Conservation (phyloP, 2,329 filamentous ascomycete genomes). For the Teratosphaeria pseudoeucalypti region DNA sequence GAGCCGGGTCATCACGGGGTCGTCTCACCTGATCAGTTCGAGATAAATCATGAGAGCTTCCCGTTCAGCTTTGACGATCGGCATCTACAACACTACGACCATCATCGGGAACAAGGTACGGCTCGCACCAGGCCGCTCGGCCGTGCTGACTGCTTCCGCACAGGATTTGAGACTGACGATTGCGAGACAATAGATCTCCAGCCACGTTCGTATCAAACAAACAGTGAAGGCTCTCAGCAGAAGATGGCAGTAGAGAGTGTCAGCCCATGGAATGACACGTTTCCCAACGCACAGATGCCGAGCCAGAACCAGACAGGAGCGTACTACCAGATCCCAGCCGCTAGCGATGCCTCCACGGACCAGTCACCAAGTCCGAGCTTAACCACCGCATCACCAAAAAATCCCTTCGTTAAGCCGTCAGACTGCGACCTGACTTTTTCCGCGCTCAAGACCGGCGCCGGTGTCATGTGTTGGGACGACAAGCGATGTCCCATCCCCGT, state of each 20-base stretch:
- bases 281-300: neutral
- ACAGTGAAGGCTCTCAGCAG: neutral
- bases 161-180: neutral
- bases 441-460: neutral
- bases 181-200: neutral
- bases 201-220: neutral
- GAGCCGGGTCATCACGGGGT: neutral
- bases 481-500: neutral
- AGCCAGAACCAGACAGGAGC: neutral
- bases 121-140: neutral
- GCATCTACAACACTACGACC: neutral
- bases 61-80: neutral
- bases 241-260: neutral
- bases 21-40: neutral
- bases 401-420: neutral
- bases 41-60: neutral
- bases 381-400: neutral
- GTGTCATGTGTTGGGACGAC: neutral
- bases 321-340: neutral
- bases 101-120: neutral
- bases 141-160: neutral
- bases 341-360: neutral
- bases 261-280: neutral
- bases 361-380: neutral
- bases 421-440: neutral